Percentiles rank a stretch among this genome's conserved stretches.
These are phyloP conservation scores for Candida tunisiensis DNA, from an alignment of 1,139 yeast species.

Conservation along the genomic window DNA sequence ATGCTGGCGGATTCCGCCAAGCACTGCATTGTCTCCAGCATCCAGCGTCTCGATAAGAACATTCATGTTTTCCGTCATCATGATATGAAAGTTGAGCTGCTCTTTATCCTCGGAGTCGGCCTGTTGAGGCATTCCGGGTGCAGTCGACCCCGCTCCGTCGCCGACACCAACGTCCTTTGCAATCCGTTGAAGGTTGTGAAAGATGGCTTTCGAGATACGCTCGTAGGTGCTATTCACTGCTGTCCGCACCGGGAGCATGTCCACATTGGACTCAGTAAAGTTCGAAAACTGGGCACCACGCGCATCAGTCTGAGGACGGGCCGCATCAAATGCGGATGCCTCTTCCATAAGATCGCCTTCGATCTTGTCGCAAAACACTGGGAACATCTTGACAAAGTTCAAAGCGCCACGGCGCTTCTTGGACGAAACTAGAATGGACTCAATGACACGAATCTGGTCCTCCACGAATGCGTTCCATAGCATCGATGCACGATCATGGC, in stretches of 20 bases:
- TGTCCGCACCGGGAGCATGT: slow-evolving; percentile 15
- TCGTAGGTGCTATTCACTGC: slow-evolving; percentile 29
- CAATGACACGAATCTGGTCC: slow-evolving; percentile 35
- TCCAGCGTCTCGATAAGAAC: slow-evolving; percentile 36
- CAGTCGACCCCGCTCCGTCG: slow-evolving; percentile 1
- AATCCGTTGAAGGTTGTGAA: slow-evolving; percentile 14
- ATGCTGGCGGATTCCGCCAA: slow-evolving; percentile 14
- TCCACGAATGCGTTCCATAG: slow-evolving; percentile 47
- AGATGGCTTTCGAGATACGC: slow-evolving; percentile 16
- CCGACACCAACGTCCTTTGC: slow-evolving; percentile 10
- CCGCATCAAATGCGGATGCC: slow-evolving; percentile 10
- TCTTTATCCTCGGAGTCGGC: slow-evolving; percentile 37
- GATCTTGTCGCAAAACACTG: slow-evolving; percentile 25
- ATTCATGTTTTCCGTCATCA: slow-evolving; percentile 46
- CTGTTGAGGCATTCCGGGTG: slow-evolving; percentile 1
- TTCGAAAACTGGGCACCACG: too few species aligned
- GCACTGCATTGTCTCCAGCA: slow-evolving; percentile 14
- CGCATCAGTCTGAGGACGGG: too few species aligned
- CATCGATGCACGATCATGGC: slow-evolving; percentile 32
- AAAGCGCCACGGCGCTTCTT: slow-evolving; percentile 26
- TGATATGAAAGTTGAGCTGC: slow-evolving; percentile 37
- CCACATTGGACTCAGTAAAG: too few species aligned
- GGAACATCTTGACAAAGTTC: slow-evolving; percentile 27
- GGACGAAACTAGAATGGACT: slow-evolving; percentile 31
- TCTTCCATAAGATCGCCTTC: slow-evolving; percentile 11